Conservation (phyloP, 495 filamentous ascomycete genomes). For the Aspergillus asperescens region DNA sequence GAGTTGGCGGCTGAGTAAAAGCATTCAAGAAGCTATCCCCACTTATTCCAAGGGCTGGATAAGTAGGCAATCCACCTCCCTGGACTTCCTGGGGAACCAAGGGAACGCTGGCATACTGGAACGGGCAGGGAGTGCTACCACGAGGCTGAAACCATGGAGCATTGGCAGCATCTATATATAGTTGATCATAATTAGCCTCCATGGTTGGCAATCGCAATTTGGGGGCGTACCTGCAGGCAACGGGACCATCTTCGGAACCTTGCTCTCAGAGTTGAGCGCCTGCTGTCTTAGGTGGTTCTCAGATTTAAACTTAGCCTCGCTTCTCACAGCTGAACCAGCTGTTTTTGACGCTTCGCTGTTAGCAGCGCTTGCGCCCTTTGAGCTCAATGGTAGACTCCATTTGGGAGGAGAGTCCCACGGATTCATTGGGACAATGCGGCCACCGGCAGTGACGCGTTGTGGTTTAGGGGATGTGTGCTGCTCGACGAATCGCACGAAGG, state of each 20-base stretch:
- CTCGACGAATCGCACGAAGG: conserved; percentile 51
- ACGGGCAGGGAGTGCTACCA: not conserved
- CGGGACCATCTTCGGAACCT: not conserved
- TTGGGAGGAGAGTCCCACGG: conserved; percentile 27
- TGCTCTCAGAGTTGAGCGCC: not conserved
- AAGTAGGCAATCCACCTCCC: not conserved
- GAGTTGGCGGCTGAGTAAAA: conserved; percentile 10
- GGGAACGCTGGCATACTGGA: not conserved
- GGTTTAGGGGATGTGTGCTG: conserved; percentile 56
- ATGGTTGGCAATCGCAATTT: not conserved
- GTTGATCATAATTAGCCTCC: not conserved
- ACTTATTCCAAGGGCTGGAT: not conserved
- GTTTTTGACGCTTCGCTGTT: not conserved
- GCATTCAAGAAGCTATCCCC: conserved; percentile 4
- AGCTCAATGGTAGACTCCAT: conserved; percentile 22
- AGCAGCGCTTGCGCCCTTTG: conserved; percentile 1
- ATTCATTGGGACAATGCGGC: conserved; percentile 55
- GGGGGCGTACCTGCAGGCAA: conserved; percentile 6
- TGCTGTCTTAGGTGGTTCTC: conserved; percentile 5
- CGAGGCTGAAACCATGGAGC: conserved; percentile 7
- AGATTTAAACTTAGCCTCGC: not conserved
- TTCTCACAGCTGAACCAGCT: not conserved
- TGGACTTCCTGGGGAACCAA: not conserved
- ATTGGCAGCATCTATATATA: not conserved
- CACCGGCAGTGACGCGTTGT: conserved; percentile 60